These are phyloP conservation scores for Galeopsis tetrahit DNA, from an alignment of 257 asterid species.

Conservation along the genomic window DNA sequence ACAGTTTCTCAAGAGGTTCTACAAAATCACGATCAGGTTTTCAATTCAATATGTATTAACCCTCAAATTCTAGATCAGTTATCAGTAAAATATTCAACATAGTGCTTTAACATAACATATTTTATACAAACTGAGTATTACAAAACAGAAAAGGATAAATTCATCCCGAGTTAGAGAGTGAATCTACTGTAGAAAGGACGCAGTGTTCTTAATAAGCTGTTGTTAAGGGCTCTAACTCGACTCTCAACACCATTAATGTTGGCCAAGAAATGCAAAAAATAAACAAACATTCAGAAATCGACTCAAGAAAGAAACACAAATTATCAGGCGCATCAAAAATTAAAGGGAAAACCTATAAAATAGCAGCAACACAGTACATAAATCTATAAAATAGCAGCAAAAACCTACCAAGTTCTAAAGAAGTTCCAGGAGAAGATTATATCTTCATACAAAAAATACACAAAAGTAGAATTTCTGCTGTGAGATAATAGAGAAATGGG, in stretches of 20 bases:
- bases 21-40: conserved; percentile 13
- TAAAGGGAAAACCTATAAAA: neutral
- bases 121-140: neutral
- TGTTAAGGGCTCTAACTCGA: neutral
- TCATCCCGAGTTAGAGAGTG: neutral
- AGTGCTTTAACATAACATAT: neutral
- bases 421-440: neutral
- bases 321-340: conserved; percentile 5
- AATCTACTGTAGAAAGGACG: neutral
- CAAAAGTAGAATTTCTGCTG: neutral
- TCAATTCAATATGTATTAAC: neutral
- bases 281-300: neutral
- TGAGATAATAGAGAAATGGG: neutral
- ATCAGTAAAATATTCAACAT: neutral
- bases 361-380: neutral
- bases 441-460: too few species aligned
- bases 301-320: neutral
- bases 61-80: conserved; percentile 5
- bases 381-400: conserved; percentile 12
- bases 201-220: neutral
- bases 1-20: conserved; percentile 6
- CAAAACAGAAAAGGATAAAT: neutral
- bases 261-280: neutral
- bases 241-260: neutral
- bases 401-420: conserved; percentile 14